These are phyloP conservation scores for Dothideomycetidae sp. DNA, from an alignment of 2,329 filamentous ascomycete species.

Conservation along the genomic window DNA sequence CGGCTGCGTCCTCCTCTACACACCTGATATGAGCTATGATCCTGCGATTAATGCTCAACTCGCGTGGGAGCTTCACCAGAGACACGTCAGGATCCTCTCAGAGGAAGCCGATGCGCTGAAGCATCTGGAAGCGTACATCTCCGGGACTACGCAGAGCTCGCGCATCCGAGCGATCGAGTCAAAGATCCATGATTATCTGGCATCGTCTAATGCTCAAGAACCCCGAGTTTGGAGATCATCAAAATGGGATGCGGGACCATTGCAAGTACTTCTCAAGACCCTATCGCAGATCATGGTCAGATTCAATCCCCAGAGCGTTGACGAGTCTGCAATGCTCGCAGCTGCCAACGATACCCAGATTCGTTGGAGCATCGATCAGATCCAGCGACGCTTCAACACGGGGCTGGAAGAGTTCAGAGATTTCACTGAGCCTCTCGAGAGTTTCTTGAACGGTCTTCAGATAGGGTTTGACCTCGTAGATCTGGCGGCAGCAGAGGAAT, in stretches of 20 bases:
- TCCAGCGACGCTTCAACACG: conserved; percentile 54
- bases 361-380: conserved; percentile 34
- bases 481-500: neutral
- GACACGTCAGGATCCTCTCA: neutral
- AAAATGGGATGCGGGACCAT: conserved; percentile 49
- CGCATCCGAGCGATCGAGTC: conserved; percentile 47
- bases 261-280: conserved; percentile 64
- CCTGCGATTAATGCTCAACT: conserved; percentile 47
- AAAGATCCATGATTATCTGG: conserved; percentile 39
- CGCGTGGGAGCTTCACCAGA: conserved; percentile 44
- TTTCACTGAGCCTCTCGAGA: conserved; percentile 61
- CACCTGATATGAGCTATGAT: conserved; percentile 77
- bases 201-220: conserved; percentile 53
- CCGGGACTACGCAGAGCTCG: conserved; percentile 52
- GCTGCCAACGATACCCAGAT: conserved; percentile 9
- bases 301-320: conserved; percentile 1
- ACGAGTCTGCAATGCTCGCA: neutral
- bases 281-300: conserved; percentile 8
- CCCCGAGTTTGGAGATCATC: conserved; percentile 59
- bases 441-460: conserved; percentile 64
- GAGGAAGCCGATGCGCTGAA: conserved; percentile 43
- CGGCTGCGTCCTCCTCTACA: conserved; percentile 61
- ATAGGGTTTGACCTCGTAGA: conserved; percentile 37
- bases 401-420: conserved; percentile 74
- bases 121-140: conserved; percentile 52